Conservation (phyloP, 2,329 filamentous ascomycete genomes). For the Colletotrichum sp. region DNA sequence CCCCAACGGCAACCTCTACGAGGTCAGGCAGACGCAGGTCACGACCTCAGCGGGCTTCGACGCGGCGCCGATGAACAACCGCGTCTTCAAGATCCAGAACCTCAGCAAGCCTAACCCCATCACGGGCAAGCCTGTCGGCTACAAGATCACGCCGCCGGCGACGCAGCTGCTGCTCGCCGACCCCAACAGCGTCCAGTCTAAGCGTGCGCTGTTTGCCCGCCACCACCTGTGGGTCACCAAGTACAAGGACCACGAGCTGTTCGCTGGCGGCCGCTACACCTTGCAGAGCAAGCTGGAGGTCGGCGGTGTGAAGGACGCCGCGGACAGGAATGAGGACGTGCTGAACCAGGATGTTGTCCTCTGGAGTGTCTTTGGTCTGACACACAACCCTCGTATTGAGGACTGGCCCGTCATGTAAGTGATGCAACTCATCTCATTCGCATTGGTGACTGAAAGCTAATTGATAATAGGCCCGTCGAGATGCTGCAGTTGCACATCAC, state of each 20-base stretch:
- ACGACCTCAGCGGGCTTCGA: conserved; percentile 44
- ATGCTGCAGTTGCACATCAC: conserved; percentile 48
- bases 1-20: conserved; percentile 51
- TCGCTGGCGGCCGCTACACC: conserved; percentile 31
- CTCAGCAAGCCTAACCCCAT: conserved; percentile 31
- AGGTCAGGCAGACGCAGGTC: conserved; percentile 49
- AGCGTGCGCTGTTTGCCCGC: conserved; percentile 30
- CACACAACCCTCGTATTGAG: conserved; percentile 61
- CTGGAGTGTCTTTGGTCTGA: conserved; percentile 55
- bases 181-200: conserved; percentile 20
- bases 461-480: conserved; percentile 54
- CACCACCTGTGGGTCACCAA: conserved; percentile 33
- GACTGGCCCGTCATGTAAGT: conserved; percentile 66
- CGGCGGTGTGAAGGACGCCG: conserved; percentile 24
- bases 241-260: conserved; percentile 33
- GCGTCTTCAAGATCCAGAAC: conserved; percentile 23
- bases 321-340: conserved; percentile 49
- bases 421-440: accelerated
- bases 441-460: not conserved
- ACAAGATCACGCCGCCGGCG: conserved; percentile 38
- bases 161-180: conserved; percentile 38
- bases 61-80: conserved; percentile 46
- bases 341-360: conserved; percentile 52
- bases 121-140: conserved; percentile 38
- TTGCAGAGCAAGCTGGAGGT: conserved; percentile 36